phyloP scores from a whole-genome alignment of 1,284 basidiomycete species.

The Porodaedalea pini region DNA sequence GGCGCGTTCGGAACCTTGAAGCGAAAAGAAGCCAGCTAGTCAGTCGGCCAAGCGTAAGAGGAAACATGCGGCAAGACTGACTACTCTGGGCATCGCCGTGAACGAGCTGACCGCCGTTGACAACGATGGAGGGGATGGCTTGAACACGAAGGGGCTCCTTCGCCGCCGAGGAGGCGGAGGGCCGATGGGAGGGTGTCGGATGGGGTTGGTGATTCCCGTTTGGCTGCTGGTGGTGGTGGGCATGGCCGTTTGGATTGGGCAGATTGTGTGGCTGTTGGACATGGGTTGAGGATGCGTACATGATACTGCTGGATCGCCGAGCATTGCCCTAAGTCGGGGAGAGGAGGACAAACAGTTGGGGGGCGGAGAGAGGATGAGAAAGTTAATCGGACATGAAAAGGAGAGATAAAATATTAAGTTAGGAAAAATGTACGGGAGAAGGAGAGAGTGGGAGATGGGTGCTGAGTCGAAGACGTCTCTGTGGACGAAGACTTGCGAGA shows the following conservation, averaged over 20 bases:
- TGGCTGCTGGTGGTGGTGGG: conserved; percentile 8
- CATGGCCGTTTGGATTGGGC: conserved; percentile 5
- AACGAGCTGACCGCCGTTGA: conserved; percentile 60
- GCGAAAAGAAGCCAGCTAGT: conserved; percentile 18
- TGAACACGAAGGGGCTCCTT: conserved; percentile 62
- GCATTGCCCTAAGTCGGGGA: conserved; percentile 43
- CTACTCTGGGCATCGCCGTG: conserved; percentile 70
- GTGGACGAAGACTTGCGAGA: conserved; percentile 12
- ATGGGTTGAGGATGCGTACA: conserved; percentile 58
- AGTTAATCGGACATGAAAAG: conserved; percentile 19
- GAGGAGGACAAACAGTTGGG: conserved; percentile 16
- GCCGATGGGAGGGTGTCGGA: conserved; percentile 40
- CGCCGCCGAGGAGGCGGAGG: conserved; percentile 31
- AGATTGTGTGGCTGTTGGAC: conserved; percentile 36
- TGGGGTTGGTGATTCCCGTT: conserved; percentile 32
- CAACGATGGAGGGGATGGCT: conserved; percentile 69
- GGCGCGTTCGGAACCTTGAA: conserved; percentile 46
- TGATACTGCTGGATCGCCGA: conserved; percentile 45
- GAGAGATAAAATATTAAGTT: conserved; percentile 21
- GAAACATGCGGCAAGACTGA: conserved; percentile 37
- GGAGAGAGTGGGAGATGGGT: conserved; percentile 13
- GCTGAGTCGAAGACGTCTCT: conserved; percentile 10
- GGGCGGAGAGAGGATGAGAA: conserved; percentile 18
- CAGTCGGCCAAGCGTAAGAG: conserved; percentile 14
- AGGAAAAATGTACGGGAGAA: conserved; percentile 21